Base-by-base conservation (phyloP, 768 basidiomycete species). In the Leccinum pellstonianum region DNA sequence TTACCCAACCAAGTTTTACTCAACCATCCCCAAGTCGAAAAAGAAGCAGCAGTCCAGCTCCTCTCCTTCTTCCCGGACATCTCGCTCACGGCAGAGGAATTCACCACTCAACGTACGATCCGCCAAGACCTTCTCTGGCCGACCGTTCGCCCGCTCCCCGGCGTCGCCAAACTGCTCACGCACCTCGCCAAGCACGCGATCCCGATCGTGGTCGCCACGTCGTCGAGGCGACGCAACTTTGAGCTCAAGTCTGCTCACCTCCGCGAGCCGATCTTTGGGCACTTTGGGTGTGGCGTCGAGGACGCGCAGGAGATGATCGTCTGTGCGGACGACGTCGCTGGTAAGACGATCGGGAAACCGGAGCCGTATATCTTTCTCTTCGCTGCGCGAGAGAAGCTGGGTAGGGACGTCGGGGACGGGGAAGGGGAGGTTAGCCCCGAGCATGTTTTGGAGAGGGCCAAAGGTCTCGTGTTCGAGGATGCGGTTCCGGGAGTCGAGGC, bases 401-500 rank as follows among this genome's bases (percentile, higher is more conserved):
- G 80, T 11, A 77, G 77, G 35, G 70, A 81, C 19, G 87, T 91
- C 0, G 88, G 89, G 3, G 77, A 58, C 71, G 77, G 14, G 74
- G 78, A 21, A 72, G 69, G 59, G 1, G 64, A 68, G 19, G 61
- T 67, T 14, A 72, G 68, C 4, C 72, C 76, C 19, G 72, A 65
- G 43, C 75, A 85, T 64, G 65, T 64, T 37, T 69, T 63, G 35
- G 86, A 86, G 70, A 78, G 90, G 43, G 71, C 70, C 33, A 83
- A 78, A 59, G 91, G 91, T 0, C 76, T 95, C 1, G 86, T 95
- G 2, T 90, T 95, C 59, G 93, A 95, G 73, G 93, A 95, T 70
- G 85, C 85, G 4, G 73, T 91, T 46, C 83, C 83, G 0, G 93
- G 93, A 0, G 77, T 95, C 63, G 83, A 88, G 63, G 91, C 91